Evolutionary conservation across 1,139 yeast species (phyloP).

Genomic region (Yarrowia galli): DNA sequence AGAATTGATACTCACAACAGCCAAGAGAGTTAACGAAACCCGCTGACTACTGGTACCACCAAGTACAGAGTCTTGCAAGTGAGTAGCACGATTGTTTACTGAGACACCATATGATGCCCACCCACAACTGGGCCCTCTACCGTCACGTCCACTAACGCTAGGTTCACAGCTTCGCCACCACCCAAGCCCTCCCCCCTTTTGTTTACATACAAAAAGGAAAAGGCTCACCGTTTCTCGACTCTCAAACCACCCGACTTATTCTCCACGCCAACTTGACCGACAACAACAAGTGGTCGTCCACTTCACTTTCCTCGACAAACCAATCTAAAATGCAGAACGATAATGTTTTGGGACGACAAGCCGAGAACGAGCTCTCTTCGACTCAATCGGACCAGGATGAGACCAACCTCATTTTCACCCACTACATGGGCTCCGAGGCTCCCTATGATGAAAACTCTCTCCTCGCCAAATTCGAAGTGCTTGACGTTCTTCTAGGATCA

Average conservation of each 20-base stretch:
- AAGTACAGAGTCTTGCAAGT: too few species aligned
- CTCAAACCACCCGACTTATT: constrained; percentile 19
- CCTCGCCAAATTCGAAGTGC: constrained; percentile 76
- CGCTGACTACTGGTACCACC: too few species aligned
- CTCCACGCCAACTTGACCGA: constrained; percentile 17
- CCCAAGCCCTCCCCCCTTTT: too few species aligned
- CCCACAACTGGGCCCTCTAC: too few species aligned
- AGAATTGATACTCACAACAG: too few species aligned
- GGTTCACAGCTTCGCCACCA: too few species aligned
- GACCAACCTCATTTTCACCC: constrained; percentile 73
- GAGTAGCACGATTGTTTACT: too few species aligned
- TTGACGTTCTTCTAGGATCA: constrained; percentile 86
- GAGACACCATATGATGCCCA: too few species aligned
- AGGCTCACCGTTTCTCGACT: background rate
- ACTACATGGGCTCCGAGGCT: constrained; percentile 48
- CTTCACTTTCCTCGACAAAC: background rate
- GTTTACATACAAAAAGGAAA: constrained; percentile 16
- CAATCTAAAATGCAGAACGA: constrained; percentile 29
- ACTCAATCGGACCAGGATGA: constrained; percentile 58
- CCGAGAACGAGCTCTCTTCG: constrained; percentile 30
- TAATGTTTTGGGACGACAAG: constrained; percentile 32
- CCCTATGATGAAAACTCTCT: constrained; percentile 51
- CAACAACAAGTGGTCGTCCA: background rate
- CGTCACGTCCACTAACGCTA: too few species aligned
- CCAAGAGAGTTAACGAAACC: too few species aligned